phyloP scores from a whole-genome alignment of 129 eudicot genomes.

The Erigeron canadensis region DNA sequence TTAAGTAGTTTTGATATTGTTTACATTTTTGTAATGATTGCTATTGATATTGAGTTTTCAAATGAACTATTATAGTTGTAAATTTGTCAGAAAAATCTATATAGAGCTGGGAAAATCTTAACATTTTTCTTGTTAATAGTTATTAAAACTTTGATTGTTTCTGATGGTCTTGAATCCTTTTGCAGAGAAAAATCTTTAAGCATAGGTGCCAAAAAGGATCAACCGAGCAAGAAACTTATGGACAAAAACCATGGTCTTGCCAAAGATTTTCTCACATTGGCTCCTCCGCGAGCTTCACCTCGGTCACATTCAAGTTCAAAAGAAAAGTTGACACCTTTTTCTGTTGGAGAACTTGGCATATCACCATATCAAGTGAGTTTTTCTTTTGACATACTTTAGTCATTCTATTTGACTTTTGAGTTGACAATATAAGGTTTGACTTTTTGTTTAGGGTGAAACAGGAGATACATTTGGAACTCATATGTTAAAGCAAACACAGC shows the following conservation, averaged over 20 bases:
- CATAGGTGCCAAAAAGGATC: conserved; percentile 29
- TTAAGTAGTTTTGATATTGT: neutral
- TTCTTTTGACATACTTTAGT: neutral
- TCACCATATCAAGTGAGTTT: conserved; percentile 43
- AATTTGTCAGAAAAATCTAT: neutral
- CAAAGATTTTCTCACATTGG: conserved; percentile 74
- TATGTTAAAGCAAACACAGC: conserved; percentile 38
- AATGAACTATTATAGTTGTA: neutral
- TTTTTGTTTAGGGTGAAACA: conserved; percentile 40
- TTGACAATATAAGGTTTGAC: conserved; percentile 8
- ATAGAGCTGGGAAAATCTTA: neutral
- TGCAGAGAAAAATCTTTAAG: conserved; percentile 50
- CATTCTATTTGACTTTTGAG: conserved; percentile 2
- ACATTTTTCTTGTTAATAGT: neutral
- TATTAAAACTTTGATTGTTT: neutral
- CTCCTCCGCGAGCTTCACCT: conserved; percentile 47
- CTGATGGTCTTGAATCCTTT: neutral
- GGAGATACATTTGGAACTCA: conserved; percentile 28
- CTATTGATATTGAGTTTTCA: neutral
- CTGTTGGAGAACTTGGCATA: conserved; percentile 2
- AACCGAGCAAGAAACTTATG: conserved; percentile 19
- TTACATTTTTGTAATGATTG: neutral
- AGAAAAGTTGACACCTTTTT: conserved; percentile 30
- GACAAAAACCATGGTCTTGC: conserved; percentile 36
- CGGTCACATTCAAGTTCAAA: conserved; percentile 25